phyloP scores from a whole-genome alignment of 2,329 filamentous ascomycete genomes.

The Talaromyces rugulosus region DNA sequence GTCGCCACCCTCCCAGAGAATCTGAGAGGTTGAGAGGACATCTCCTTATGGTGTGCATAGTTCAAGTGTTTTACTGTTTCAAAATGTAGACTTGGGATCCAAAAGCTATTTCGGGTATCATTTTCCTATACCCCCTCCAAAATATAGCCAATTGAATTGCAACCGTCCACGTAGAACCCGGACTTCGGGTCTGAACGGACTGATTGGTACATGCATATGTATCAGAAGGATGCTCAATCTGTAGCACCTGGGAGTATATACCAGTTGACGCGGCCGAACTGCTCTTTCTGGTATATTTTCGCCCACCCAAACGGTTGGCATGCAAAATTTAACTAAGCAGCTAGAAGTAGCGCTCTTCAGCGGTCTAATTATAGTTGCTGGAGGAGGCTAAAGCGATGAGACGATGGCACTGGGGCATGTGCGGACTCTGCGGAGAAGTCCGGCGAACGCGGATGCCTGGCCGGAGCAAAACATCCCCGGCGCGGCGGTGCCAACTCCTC shows the following conservation, averaged over 20 bases:
- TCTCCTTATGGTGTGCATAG: neutral
- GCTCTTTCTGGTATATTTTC: neutral
- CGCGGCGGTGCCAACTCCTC: neutral
- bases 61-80: neutral
- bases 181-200: neutral
- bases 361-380: neutral
- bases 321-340: neutral
- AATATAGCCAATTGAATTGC: neutral
- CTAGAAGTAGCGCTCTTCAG: neutral
- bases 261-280: neutral
- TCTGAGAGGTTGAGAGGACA: constrained; percentile 11
- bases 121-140: neutral
- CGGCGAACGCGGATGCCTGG: neutral
- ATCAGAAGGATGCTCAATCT: neutral
- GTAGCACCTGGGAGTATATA: neutral
- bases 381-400: neutral
- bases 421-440: neutral
- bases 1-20: constrained; percentile 61
- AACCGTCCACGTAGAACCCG: neutral
- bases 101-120: neutral
- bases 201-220: neutral
- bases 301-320: neutral
- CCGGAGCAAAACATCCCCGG: neutral
- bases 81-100: neutral
- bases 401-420: neutral